phyloP scores from a whole-genome alignment of 2,329 filamentous ascomycete species.

The Metarhizium guizhouense region DNA sequence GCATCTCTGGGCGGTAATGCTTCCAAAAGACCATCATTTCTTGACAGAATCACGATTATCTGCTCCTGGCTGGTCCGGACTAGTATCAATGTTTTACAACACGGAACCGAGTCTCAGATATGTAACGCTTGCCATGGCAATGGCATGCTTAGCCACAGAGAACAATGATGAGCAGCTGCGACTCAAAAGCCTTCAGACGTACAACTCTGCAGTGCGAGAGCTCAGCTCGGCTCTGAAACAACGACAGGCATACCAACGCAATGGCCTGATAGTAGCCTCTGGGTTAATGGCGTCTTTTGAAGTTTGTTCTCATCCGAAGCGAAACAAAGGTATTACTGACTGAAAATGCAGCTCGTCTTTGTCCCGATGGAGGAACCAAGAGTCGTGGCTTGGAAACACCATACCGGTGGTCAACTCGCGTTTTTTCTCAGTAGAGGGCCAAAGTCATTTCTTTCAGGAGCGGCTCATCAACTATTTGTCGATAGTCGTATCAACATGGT shows the following conservation, averaged over 20 bases:
- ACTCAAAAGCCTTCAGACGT: background rate
- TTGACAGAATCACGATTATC: background rate
- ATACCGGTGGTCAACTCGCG: background rate
- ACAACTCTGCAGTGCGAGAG: background rate
- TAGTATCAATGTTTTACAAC: background rate
- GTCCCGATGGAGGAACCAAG: background rate
- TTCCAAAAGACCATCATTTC: background rate
- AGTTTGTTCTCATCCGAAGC: background rate
- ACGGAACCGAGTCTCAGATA: background rate
- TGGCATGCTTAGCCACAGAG: background rate
- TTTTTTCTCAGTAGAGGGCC: background rate
- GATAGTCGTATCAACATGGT: background rate
- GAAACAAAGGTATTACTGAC: background rate
- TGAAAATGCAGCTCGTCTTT: no score
- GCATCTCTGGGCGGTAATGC: background rate
- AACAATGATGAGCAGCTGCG: background rate
- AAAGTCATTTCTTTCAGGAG: background rate
- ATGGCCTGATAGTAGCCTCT: background rate
- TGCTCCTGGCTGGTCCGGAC: background rate
- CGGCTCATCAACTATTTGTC: background rate
- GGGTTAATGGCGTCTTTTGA: background rate
- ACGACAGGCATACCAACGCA: background rate
- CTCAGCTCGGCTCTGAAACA: background rate
- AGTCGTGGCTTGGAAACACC: background rate
- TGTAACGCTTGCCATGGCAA: background rate